These are phyloP conservation scores for Herpetomonas tarakana DNA, from an alignment of 208 protist species.

Conservation along the genomic window DNA sequence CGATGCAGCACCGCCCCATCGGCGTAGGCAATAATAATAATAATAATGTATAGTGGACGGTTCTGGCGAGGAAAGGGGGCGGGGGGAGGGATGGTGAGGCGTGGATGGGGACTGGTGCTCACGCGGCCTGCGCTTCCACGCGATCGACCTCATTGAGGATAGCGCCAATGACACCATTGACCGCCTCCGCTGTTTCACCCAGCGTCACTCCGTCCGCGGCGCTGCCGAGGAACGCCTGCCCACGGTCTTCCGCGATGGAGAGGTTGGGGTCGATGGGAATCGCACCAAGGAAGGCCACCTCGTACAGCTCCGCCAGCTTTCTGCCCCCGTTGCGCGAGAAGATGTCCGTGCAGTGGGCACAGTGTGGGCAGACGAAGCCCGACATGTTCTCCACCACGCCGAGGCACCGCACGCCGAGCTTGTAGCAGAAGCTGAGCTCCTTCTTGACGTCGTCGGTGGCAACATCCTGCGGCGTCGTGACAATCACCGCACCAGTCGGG, in stretches of 20 bases:
- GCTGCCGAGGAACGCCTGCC: constrained; percentile 47
- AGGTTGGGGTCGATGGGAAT: constrained; percentile 83
- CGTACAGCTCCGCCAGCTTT: constrained; percentile 72
- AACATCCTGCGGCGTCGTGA: constrained; percentile 91
- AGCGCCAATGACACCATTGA: constrained; percentile 47
- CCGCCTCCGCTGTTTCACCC: constrained; percentile 38
- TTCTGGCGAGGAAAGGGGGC: too few species aligned
- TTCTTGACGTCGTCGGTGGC: constrained; percentile 90
- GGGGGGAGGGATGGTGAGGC: too few species aligned
- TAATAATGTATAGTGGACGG: too few species aligned
- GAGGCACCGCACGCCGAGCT: constrained; percentile 78
- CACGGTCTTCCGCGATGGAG: constrained; percentile 70
- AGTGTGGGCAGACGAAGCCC: constrained; percentile 92
- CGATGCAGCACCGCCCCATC: too few species aligned
- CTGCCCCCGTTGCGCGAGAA: constrained; percentile 82
- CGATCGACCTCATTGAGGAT: constrained; percentile 63
- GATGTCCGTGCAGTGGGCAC: constrained; percentile 85
- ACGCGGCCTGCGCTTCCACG: constrained; percentile 14
- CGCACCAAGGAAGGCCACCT: constrained; percentile 75
- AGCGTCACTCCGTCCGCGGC: constrained; percentile 13
- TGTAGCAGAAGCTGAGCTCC: constrained; percentile 90
- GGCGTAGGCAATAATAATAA: too few species aligned
- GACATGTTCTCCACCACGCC: constrained; percentile 95
- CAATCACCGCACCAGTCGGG: constrained; percentile 77
- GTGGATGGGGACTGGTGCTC: too few species aligned